Evolutionary conservation across 2,329 filamentous ascomycete genomes (phyloP).

Genomic region (Seiridium cupressi): DNA sequence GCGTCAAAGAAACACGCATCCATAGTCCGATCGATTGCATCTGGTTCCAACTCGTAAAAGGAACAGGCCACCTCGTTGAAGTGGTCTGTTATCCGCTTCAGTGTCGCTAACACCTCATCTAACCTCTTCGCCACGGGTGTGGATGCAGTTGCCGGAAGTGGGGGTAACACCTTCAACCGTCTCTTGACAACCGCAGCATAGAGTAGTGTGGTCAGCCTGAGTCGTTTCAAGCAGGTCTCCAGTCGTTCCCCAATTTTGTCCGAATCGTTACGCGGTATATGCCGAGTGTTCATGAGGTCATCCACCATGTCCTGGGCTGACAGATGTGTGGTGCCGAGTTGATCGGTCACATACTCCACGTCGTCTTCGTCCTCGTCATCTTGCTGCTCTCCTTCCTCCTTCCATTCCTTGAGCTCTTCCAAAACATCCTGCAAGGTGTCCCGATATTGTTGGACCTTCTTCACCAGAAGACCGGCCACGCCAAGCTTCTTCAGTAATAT

Average conservation of each 20-base stretch:
- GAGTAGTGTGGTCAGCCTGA: slow-evolving; percentile 66
- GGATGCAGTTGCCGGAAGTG: slow-evolving; percentile 33
- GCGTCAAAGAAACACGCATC: slow-evolving; percentile 60
- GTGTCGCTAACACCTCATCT: slow-evolving; percentile 53
- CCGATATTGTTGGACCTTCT: slow-evolving; percentile 70
- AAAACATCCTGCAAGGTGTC: slow-evolving; percentile 80
- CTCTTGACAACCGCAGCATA: slow-evolving; percentile 71
- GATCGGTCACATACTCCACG: slow-evolving; percentile 39
- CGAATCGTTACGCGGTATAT: slow-evolving; percentile 63
- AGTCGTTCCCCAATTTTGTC: slow-evolving; percentile 64
- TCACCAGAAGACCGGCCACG: slow-evolving; percentile 66
- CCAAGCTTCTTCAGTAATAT: slow-evolving; percentile 63
- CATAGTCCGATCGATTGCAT: slow-evolving; percentile 57
- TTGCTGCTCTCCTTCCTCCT: slow-evolving; percentile 66
- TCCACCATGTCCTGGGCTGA: slow-evolving; percentile 61
- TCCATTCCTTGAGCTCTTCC: slow-evolving; percentile 85
- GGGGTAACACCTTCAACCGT: slow-evolving; percentile 59
- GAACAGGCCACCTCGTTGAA: slow-evolving; percentile 69
- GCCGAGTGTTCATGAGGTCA: slow-evolving; percentile 62
- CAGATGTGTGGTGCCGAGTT: slow-evolving; percentile 27
- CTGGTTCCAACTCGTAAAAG: slow-evolving; percentile 68
- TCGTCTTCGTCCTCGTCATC: slow-evolving; percentile 48
- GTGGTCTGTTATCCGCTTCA: slow-evolving; percentile 62
- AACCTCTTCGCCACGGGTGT: slow-evolving; percentile 38
- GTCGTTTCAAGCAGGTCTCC: slow-evolving; percentile 59